phyloP scores from a whole-genome alignment of 2,329 filamentous ascomycete genomes.

The Bisporella sp. region DNA sequence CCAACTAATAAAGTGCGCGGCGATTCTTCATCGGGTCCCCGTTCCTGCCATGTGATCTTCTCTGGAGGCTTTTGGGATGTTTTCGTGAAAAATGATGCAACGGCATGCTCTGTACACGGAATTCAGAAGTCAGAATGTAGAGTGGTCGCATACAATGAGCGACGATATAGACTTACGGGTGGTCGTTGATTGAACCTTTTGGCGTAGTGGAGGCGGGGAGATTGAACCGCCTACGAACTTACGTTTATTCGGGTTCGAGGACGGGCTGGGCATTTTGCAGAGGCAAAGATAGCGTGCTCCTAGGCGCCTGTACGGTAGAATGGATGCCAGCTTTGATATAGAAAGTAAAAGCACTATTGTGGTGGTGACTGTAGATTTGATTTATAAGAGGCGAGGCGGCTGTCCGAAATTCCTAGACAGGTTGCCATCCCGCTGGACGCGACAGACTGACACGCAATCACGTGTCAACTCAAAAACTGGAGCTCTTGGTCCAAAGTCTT shows the following conservation, averaged over 20 bases:
- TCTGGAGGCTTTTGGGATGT: constrained; percentile 77
- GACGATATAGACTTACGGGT: constrained; percentile 21
- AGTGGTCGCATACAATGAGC: not conserved
- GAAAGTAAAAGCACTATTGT: no score
- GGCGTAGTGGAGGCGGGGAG: constrained; percentile 27
- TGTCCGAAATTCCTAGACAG: no score
- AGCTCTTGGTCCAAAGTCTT: no score
- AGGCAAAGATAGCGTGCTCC: not conserved
- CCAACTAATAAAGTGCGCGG: constrained; percentile 64
- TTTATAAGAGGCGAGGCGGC: no score
- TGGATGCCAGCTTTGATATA: no score
- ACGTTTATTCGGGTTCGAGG: constrained; percentile 18
- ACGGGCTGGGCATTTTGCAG: constrained; percentile 12
- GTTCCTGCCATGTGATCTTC: constrained; percentile 63
- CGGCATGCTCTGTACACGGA: constrained; percentile 49
- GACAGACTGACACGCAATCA: no score
- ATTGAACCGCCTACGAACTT: constrained; percentile 20
- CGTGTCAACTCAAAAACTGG: no score
- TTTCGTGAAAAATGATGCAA: constrained; percentile 85
- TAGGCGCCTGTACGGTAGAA: no score
- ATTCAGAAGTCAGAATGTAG: constrained; percentile 7
- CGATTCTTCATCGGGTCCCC: constrained; percentile 43
- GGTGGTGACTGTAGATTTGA: no score
- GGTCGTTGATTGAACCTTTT: constrained; percentile 28
- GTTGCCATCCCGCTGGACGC: no score